A percentile compares a stretch with the other conserved stretches of the same genome.
Conservation (phyloP, 257 asterid genomes). For the Thymus quinquecostatus region DNA sequence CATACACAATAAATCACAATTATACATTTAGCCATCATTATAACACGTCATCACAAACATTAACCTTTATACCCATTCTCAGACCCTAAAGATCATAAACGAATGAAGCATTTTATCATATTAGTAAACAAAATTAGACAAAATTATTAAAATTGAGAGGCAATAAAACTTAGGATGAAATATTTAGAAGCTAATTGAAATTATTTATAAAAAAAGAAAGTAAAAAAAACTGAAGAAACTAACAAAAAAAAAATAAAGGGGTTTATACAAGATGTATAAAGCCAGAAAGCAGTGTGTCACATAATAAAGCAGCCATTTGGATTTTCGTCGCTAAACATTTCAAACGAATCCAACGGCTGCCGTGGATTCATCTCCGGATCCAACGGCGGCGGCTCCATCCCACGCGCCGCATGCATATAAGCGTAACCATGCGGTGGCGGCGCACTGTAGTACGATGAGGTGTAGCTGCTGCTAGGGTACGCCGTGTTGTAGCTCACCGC, state of each 20-base stretch:
- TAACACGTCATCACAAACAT: too few species aligned
- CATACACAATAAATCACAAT: too few species aligned
- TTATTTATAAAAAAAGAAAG: background rate
- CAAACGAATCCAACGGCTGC: slow-evolving; percentile 77
- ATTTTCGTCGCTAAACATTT: slow-evolving; percentile 79
- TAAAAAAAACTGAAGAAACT: background rate
- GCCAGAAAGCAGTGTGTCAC: slow-evolving; percentile 39
- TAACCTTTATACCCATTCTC: too few species aligned
- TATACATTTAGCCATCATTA: too few species aligned
- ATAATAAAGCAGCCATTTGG: slow-evolving; percentile 70
- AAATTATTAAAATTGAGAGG: too few species aligned
- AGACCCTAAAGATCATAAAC: too few species aligned
- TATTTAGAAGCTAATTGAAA: background rate
- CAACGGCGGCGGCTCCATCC: slow-evolving; percentile 40
- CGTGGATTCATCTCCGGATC: slow-evolving; percentile 41
- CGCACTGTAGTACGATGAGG: slow-evolving; percentile 59
- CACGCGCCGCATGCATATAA: slow-evolving; percentile 41
- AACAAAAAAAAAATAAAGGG: slow-evolving; percentile 11
- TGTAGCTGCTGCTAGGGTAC: slow-evolving; percentile 47
- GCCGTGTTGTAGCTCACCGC: slow-evolving; percentile 71
- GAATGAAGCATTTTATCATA: too few species aligned
- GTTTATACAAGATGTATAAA: slow-evolving; percentile 48
- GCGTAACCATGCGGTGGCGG: slow-evolving; percentile 55
- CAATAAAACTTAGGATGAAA: background rate
- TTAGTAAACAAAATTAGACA: too few species aligned